Evolutionary conservation across 345 rosid species (phyloP), one percentile per base, ranked within the genome.

Genomic region (Hirschfeldia incana): DNA sequence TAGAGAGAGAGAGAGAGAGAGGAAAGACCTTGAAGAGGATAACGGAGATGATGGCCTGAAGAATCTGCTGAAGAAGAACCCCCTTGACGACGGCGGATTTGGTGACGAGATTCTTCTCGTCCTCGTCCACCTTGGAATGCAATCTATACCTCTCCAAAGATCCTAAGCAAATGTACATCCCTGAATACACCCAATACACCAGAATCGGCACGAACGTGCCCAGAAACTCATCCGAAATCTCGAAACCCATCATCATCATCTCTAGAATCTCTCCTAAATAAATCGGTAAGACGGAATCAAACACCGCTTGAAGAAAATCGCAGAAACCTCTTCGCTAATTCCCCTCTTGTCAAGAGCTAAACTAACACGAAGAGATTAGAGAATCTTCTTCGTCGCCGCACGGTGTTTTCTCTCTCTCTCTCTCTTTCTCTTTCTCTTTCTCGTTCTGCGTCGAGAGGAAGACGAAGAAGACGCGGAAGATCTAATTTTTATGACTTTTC

Each of bases 101-200:
- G 28, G 97, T 82, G 1, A 89, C 97, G 85, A 91, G 89, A 83
- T 92, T 92, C 82, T 92, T 94, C 80, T 79, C 87, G 65, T 91
- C 95, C 67, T 94, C 97, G 8, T 94, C 98, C 59, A 76, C 72
- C 83, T 84, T 90, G 1, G 93, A 81, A 67, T 94, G 98, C 85
- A 94, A 81, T 76, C 98, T 85, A 70, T 90, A 92, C 69, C 82
- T 86, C 39, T 91, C 87, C 67, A 88, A 76, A 32, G 73, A 80
- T 11, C 92, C 98, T 65, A 92, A 70, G 30, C 74, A 28, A 30
- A 87, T 69, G 67, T 92, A 92, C 5, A 91, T 26, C 44, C 98
- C 97, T 2, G 97, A 91, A 82, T 94, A 94, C 11, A 84, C 72
- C 97, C 98, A 94, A 71, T 94, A 92, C 28, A 92, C 88, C 66